Evolutionary conservation across 2,329 filamentous ascomycete species (phyloP).

Genomic region (Fusarium floridanum): DNA sequence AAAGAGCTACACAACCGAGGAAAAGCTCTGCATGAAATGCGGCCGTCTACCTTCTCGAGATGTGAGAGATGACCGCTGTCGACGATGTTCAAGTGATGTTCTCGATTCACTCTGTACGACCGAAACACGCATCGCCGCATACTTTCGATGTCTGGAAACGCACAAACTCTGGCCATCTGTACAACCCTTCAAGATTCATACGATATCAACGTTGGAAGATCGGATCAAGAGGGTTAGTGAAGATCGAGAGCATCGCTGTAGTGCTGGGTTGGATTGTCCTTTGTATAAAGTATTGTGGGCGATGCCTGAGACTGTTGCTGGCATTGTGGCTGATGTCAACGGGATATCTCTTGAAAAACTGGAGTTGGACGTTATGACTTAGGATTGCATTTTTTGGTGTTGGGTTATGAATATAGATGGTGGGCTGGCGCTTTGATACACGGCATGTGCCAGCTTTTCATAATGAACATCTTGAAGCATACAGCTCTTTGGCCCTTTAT

Average conservation of each 20-base stretch:
- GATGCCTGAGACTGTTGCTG: neutral
- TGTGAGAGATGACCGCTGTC: neutral
- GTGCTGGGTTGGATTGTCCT: conserved; percentile 4
- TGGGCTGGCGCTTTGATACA: neutral
- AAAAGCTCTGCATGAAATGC: conserved; percentile 1
- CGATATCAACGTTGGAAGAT: neutral
- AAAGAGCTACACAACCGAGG: neutral
- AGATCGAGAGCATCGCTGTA: neutral
- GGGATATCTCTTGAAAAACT: conserved; percentile 1
- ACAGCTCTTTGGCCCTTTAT: neutral
- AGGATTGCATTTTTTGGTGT: neutral
- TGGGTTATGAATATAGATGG: neutral
- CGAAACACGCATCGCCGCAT: conserved; percentile 4
- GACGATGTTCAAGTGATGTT: neutral
- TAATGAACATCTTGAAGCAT: neutral
- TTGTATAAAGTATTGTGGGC: conserved; percentile 9
- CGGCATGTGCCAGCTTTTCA: neutral
- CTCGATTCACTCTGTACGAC: neutral
- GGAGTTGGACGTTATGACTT: neutral
- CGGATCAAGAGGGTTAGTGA: conserved; percentile 9
- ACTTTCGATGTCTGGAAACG: neutral
- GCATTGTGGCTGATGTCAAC: neutral
- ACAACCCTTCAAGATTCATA: conserved; percentile 2
- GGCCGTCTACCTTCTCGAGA: neutral
- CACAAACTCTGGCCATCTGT: conserved; percentile 3